A percentile compares a stretch with the other conserved stretches of the same genome.
Conservation (phyloP, 768 basidiomycete genomes). For the Tubosaeta sp. region DNA sequence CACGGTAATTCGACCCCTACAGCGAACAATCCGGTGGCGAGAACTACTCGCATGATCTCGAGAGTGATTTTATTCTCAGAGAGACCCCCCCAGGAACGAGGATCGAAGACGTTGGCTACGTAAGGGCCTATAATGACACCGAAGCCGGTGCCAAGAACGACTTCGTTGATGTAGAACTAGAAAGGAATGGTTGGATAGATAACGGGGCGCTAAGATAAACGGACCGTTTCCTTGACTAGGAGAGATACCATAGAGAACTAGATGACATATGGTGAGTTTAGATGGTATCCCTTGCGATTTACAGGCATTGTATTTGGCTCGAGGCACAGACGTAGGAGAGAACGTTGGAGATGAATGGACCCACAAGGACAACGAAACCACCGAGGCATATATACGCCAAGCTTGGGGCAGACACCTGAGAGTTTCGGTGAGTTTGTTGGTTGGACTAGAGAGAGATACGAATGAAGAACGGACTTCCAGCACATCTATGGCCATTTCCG, state of each 20-base stretch:
- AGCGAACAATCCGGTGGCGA: conserved; percentile 90
- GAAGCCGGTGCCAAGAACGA: conserved; percentile 80
- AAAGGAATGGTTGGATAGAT: not conserved
- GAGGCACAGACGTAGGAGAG: not conserved
- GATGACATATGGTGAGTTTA: not conserved
- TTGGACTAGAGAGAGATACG: not conserved
- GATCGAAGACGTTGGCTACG: conserved; percentile 67
- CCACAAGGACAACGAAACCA: conserved; percentile 47
- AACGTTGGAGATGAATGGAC: too few relatives aligned
- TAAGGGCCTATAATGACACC: conserved; percentile 65
- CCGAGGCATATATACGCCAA: conserved; percentile 63
- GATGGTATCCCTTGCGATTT: not conserved
- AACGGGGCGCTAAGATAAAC: not conserved
- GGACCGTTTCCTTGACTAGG: conserved; percentile 75
- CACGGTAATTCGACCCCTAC: conserved; percentile 92
- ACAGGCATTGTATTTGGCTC: not conserved
- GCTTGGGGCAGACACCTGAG: conserved; percentile 48
- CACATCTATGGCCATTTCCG: conserved; percentile 17
- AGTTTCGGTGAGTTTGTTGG: conserved; percentile 22
- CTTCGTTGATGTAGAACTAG: conserved; percentile 88
- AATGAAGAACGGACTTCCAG: conserved; percentile 23
- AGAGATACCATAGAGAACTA: conserved; percentile 85
- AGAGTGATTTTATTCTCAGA: conserved; percentile 63
- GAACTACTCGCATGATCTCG: conserved; percentile 83
- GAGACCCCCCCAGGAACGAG: conserved; percentile 72